Evolutionary conservation across 345 rosid species (phyloP), one percentile per base, ranked within the genome.

Genomic region (Populus simonii): DNA sequence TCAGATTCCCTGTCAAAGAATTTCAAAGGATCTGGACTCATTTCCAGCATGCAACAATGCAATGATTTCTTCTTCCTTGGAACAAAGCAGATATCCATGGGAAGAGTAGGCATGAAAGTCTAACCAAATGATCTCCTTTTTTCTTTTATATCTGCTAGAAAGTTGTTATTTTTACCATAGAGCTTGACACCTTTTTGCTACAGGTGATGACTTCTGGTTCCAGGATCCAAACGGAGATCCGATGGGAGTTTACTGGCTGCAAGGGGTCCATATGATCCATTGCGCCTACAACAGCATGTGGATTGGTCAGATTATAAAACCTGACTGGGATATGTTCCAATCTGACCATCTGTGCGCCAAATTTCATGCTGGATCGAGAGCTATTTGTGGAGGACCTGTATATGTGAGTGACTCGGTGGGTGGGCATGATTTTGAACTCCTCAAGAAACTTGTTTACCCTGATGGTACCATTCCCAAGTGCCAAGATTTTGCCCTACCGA

Each of bases 301-400:
- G 98, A 94, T 94, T 89, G 98, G 98, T 20, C 93, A 93, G 73
- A 83, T 93, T 45, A 88, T 93, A 68, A 94, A 89, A 38, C 98
- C 98, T 31, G 98, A 94, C 74, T 93, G 98, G 98, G 98, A 94
- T 72, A 94, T 94, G 98, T 94, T 94, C 84, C 97, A 94, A 68
- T 94, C 98, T 8, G 97, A 93, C 70, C 98, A 94, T 73, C 76
- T 73, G 57, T 92, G 97, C 74, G 97, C 98, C 73, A 87, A 94
- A 79, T 94, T 85, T 72, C 98, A 94, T 57, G 95, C 97, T 1
- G 97, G 92, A 1, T 91, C 97, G 16, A 81, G 98, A 79, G 95
- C 97, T 70, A 93, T 94, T 67, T 94, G 90, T 7, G 98, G 98
- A 17, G 98, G 98, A 12, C 98, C 97, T 0, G 76, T 94, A 27